These are phyloP conservation scores for Blastobotrys americana DNA, from an alignment of 805 yeast genomes.

Conservation along the genomic window DNA sequence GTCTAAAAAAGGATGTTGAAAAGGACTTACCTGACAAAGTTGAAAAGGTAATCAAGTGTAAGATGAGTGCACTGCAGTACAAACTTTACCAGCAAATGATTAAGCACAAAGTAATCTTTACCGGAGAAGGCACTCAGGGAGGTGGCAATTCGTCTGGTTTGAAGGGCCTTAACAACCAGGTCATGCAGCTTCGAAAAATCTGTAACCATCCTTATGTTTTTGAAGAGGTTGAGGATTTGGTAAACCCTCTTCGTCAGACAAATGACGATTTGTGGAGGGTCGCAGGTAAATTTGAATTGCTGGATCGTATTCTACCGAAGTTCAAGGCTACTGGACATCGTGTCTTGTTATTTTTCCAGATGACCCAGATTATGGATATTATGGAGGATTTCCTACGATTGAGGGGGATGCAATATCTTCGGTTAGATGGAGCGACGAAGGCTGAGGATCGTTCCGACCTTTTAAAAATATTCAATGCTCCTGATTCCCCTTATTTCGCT, in stretches of 20 bases:
- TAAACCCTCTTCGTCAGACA: slow-evolving; percentile 63
- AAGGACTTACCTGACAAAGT: slow-evolving; percentile 93
- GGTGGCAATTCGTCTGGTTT: slow-evolving; percentile 37
- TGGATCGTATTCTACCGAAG: slow-evolving; percentile 84
- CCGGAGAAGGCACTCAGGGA: slow-evolving; percentile 48
- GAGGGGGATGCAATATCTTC: slow-evolving; percentile 66
- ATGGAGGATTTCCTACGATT: slow-evolving; percentile 89
- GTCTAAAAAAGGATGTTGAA: slow-evolving; percentile 95
- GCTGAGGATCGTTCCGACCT: slow-evolving; percentile 90
- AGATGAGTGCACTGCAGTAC: slow-evolving; percentile 78
- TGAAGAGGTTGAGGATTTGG: slow-evolving; percentile 81
- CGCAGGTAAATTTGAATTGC: slow-evolving; percentile 89
- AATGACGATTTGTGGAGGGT: slow-evolving; percentile 82
- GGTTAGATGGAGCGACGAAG: slow-evolving; percentile 92
- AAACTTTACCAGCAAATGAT: slow-evolving; percentile 87
- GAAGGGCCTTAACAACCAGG: slow-evolving; percentile 86
- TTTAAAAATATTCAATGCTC: slow-evolving; percentile 74
- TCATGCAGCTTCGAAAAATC: slow-evolving; percentile 93
- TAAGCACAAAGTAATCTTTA: slow-evolving; percentile 69
- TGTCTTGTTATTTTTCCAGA: slow-evolving; percentile 88
- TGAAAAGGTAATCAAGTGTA: slow-evolving; percentile 90
- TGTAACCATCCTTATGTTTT: slow-evolving; percentile 97
- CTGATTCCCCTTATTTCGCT: slow-evolving; percentile 77
- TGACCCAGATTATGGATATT: slow-evolving; percentile 98
- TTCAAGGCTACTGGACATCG: slow-evolving; percentile 81